Conservation (phyloP, 192 early-diverging fungal genomes). For the Backusella morwellensis region DNA sequence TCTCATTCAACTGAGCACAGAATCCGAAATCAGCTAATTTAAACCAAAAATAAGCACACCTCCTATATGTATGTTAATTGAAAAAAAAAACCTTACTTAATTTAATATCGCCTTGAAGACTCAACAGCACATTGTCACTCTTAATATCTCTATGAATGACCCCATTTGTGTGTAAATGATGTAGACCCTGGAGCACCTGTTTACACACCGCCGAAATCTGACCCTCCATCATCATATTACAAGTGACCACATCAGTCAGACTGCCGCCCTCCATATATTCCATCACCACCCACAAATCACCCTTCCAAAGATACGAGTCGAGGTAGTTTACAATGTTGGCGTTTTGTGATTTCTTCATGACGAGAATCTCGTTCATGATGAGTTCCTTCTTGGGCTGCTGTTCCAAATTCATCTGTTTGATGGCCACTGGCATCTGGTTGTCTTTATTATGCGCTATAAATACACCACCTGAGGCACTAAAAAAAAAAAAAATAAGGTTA, state of each 20-base stretch:
- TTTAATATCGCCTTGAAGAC: constrained; percentile 71
- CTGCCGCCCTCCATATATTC: constrained; percentile 92
- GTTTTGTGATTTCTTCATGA: constrained; percentile 82
- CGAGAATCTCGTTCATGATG: constrained; percentile 91
- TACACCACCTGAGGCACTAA: constrained; percentile 90
- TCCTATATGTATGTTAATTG: not conserved
- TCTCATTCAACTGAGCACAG: constrained; percentile 78
- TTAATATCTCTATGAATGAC: constrained; percentile 92
- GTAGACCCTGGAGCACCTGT: constrained; percentile 72
- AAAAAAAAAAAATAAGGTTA: not conserved
- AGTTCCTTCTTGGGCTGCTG: constrained; percentile 96
- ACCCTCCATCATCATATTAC: constrained; percentile 78
- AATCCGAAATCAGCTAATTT: constrained; percentile 81
- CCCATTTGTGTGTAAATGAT: constrained; percentile 69
- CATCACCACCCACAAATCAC: constrained; percentile 91
- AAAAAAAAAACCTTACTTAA: constrained; percentile 42
- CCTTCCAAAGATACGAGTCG: constrained; percentile 76
- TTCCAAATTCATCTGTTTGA: constrained; percentile 97
- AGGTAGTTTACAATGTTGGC: constrained; percentile 88
- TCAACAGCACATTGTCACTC: constrained; percentile 80
- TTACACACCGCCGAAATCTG: constrained; percentile 84
- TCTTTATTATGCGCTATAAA: constrained; percentile 73
- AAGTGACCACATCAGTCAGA: constrained; percentile 80
- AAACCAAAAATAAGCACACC: not conserved
- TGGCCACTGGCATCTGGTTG: constrained; percentile 67